Conservation (phyloP, 441 rosid species). For the Oxalis stricta region DNA sequence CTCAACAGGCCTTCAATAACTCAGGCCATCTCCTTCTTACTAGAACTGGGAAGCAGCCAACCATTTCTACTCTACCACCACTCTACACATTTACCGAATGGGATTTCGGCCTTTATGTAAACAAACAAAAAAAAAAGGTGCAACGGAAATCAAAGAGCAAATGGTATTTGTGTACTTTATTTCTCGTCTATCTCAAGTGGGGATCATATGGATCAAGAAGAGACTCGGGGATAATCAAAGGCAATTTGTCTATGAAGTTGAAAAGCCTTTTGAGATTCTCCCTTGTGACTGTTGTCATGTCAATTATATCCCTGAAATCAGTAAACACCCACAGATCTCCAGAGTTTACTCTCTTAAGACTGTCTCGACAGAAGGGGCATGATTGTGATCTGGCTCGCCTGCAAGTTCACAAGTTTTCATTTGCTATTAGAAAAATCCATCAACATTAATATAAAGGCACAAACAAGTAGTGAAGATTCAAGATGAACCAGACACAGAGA, state of each 20-base stretch:
- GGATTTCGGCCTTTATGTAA: conserved; percentile 10
- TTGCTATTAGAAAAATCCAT: not conserved
- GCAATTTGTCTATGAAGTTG: conserved; percentile 44
- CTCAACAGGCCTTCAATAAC: conserved; percentile 20
- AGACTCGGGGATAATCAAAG: conserved; percentile 34
- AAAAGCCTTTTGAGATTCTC: conserved; percentile 51
- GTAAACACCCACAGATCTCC: conserved; percentile 48
- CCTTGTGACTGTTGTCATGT: conserved; percentile 32
- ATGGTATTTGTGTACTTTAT: conserved; percentile 6
- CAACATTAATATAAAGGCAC: not conserved
- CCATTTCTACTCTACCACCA: conserved; percentile 1
- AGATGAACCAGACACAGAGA: too few relatives aligned
- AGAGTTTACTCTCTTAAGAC: conserved; percentile 51
- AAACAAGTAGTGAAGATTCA: not conserved
- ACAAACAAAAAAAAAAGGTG: not conserved
- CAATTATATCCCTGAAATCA: conserved; percentile 35
- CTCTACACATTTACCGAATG: conserved; percentile 5
- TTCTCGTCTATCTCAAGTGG: conserved; percentile 24
- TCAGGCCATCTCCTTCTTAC: conserved; percentile 18
- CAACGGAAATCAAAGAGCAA: not conserved
- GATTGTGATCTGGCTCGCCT: conserved; percentile 53
- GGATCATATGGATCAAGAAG: conserved; percentile 40
- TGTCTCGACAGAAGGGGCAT: conserved; percentile 56
- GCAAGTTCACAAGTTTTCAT: conserved; percentile 9
- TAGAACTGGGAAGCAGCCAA: conserved; percentile 16